Evolutionary conservation across 768 basidiomycete genomes (phyloP).

Genomic region (Scleroderma citrinum): DNA sequence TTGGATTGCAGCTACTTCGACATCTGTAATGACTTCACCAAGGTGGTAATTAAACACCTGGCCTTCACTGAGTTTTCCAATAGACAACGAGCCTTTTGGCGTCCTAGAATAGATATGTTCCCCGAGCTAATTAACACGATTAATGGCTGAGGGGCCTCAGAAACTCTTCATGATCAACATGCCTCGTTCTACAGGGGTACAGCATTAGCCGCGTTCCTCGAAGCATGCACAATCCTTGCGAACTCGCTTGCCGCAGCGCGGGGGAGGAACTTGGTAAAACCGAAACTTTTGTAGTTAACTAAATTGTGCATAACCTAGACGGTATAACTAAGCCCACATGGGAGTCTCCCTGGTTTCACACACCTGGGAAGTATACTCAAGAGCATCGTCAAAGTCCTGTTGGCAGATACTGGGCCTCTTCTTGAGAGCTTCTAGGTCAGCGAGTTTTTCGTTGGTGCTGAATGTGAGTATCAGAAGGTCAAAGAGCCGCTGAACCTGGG

Average conservation of each 20-base stretch:
- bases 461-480: conserved; percentile 69
- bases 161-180: conserved; percentile 11
- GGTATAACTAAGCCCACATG: not conserved
- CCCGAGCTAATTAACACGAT: conserved; percentile 44
- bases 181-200: conserved; percentile 60
- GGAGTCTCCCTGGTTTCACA: not conserved
- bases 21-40: conserved; percentile 64
- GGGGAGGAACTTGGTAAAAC: conserved; percentile 82
- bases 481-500: conserved; percentile 59
- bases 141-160: not conserved
- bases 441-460: conserved; percentile 52
- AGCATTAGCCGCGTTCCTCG: conserved; percentile 52
- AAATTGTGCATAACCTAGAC: conserved; percentile 37
- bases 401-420: conserved; percentile 44
- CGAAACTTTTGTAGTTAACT: conserved; percentile 74
- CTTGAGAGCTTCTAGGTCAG: conserved; percentile 51
- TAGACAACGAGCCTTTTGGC: conserved; percentile 64
- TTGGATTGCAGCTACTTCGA: conserved; percentile 74
- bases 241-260: conserved; percentile 60
- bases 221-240: conserved; percentile 52
- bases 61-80: conserved; percentile 74
- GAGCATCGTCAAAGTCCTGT: conserved; percentile 61
- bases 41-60: conserved; percentile 85
- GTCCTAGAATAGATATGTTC: conserved; percentile 63
- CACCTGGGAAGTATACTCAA: conserved; percentile 75